phyloP scores from a whole-genome alignment of 176 grass and related monocot species.

The Aegilops longissima region DNA sequence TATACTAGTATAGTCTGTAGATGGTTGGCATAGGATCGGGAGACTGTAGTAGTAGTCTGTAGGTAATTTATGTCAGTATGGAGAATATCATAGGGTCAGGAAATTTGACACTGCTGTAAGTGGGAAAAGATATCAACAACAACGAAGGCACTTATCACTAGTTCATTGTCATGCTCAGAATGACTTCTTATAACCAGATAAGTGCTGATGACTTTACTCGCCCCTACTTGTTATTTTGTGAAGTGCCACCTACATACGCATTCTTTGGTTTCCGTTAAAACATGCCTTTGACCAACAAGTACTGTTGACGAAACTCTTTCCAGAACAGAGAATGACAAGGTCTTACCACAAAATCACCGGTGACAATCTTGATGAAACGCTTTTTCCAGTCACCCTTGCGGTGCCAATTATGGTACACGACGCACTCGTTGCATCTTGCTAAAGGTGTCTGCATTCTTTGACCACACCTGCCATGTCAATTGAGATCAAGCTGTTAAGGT shows the following conservation, averaged over 20 bases:
- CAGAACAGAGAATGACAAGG: background rate
- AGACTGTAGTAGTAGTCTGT: background rate
- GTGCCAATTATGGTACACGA: background rate
- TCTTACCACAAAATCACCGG: background rate
- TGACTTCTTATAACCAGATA: too few species aligned
- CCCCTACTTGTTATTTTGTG: too few species aligned
- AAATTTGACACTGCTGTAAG: background rate
- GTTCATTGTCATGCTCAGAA: too few species aligned
- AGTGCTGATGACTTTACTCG: too few species aligned
- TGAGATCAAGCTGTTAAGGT: too few species aligned
- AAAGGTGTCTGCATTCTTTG: background rate
- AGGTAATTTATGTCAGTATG: background rate
- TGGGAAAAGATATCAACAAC: background rate
- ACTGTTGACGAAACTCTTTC: background rate
- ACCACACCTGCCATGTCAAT: background rate
- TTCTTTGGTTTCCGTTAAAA: too few species aligned
- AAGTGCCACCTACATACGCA: too few species aligned
- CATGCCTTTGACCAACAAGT: too few species aligned
- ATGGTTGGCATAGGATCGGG: too few species aligned
- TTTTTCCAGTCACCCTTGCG: background rate
- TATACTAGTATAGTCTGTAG: too few species aligned
- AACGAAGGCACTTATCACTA: too few species aligned
- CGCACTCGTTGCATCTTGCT: background rate
- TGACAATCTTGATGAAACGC: background rate
- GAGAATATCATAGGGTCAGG: background rate